Evolutionary conservation across 1,284 basidiomycete genomes (phyloP), one percentile per base, ranked within the genome.

Genomic region (Peniophora sp.): DNA sequence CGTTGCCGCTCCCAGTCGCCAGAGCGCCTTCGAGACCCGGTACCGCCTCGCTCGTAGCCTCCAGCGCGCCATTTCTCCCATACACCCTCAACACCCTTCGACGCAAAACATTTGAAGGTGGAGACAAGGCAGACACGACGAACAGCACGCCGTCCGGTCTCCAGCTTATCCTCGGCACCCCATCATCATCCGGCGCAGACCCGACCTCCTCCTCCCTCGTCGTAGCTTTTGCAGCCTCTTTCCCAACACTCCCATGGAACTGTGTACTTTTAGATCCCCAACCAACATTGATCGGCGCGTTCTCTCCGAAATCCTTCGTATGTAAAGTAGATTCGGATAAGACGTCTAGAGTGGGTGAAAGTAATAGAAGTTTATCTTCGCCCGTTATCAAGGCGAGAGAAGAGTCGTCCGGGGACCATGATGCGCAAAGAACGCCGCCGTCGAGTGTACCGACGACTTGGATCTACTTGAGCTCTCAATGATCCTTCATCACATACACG

Each of bases 241-340:
- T 99, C 25, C 97, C 97, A 3, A 94, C 75, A 0, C 93, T 95
- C 12, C 97, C 97, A 60, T 98, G 95, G 65, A 99, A 99, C 64
- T 99, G 97, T 0, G 97, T 99, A 60, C 89, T 79, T 63, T 96
- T 97, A 3, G 91, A 92, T 25, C 97, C 97, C 97, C 97, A 99
- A 9, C 97, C 97, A 50, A 98, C 91, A 59, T 95, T 92, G 60
- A 97, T 92, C 5, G 90, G 92, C 38, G 84, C 81, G 64, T 93
- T 93, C 92, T 94, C 85, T 43, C 96, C 96, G 57, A 94, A 95
- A 41, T 91, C 89, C 36, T 74, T 65, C 0, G 84, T 79, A 52
- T 87, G 77, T 1, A 97, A 67, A 0, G 82, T 77, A 11, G 74
- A 72, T 64, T 98, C 96, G 34, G 83, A 86, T 20, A 97, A 72